These are phyloP conservation scores for Verticillium nonalfalfae DNA, from an alignment of 2,329 filamentous ascomycete species.

Conservation along the genomic window DNA sequence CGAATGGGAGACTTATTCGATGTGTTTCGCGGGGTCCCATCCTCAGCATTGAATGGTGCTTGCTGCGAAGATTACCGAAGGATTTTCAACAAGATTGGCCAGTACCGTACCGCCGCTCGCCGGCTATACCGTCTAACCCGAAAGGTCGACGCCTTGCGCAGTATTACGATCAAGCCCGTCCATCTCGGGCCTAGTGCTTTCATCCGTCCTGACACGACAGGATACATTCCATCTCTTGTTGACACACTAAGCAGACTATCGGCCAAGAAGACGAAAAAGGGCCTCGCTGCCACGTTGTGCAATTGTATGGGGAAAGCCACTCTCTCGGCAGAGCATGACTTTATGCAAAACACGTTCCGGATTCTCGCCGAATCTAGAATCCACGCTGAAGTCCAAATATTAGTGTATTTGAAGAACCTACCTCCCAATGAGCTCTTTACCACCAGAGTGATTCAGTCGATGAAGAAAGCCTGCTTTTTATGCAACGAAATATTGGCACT, in stretches of 20 bases:
- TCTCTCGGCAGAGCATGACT: neutral
- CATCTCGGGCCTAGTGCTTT: neutral
- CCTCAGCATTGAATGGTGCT: conserved; percentile 5
- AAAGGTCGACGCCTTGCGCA: conserved; percentile 9
- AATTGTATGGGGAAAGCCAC: neutral
- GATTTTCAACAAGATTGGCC: conserved; percentile 26
- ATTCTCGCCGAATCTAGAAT: neutral
- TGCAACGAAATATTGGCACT: neutral
- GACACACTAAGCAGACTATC: neutral
- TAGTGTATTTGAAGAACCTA: neutral
- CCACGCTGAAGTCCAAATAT: neutral
- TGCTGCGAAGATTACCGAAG: conserved; percentile 17
- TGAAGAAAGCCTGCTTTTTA: neutral
- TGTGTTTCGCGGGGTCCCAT: neutral
- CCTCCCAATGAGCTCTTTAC: neutral
- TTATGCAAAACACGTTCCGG: neutral
- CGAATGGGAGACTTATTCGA: conserved; percentile 15
- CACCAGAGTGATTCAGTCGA: neutral
- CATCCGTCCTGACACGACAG: neutral
- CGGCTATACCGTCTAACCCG: conserved; percentile 24
- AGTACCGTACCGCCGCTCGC: conserved; percentile 26
- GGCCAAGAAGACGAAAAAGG: neutral
- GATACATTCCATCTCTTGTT: neutral
- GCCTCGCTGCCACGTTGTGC: neutral
- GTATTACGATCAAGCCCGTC: neutral